A percentile compares a stretch with the other conserved stretches of the same genome.
Evolutionary conservation across 179 eudicot species (phyloP).

Genomic region (Silene noctiflora): DNA sequence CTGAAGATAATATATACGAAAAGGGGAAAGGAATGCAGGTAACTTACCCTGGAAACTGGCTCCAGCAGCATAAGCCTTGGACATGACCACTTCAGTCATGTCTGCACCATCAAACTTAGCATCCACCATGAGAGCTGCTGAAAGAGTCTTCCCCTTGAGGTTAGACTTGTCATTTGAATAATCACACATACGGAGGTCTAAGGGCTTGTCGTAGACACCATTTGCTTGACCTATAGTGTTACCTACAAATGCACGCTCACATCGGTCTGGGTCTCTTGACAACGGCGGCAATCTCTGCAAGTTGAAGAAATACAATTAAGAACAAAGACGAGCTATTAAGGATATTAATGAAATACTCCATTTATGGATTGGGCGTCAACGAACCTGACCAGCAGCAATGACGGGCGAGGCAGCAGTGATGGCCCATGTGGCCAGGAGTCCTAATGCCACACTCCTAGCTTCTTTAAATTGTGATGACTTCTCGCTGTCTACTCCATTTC

Average conservation of each 20-base stretch:
- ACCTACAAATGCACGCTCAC: slow-evolving; percentile 93
- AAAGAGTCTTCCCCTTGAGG: slow-evolving; percentile 88
- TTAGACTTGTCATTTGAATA: slow-evolving; percentile 77
- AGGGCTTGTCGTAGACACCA: slow-evolving; percentile 92
- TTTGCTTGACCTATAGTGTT: slow-evolving; percentile 98
- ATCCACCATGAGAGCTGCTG: slow-evolving; percentile 95
- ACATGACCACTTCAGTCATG: slow-evolving; percentile 95
- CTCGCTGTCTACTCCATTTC: slow-evolving; percentile 30
- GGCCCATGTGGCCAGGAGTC: slow-evolving; percentile 80
- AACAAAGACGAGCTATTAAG: neutral
- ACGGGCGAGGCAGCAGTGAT: slow-evolving; percentile 73
- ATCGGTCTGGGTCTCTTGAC: slow-evolving; percentile 83
- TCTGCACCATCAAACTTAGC: slow-evolving; percentile 99
- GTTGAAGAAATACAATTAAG: slow-evolving; percentile 9
- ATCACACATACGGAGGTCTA: slow-evolving; percentile 92
- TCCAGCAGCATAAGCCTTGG: slow-evolving; percentile 98
- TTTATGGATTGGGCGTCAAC: neutral
- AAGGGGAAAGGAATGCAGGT: neutral
- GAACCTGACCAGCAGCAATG: slow-evolving; percentile 78
- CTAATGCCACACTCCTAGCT: slow-evolving; percentile 59
- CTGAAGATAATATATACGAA: neutral
- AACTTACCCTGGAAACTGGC: slow-evolving; percentile 86
- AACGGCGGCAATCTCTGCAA: slow-evolving; percentile 95
- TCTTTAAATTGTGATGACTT: slow-evolving; percentile 26
- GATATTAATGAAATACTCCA: neutral